Evolutionary conservation across 176 grass and related monocot species (phyloP), one percentile per base, ranked within the genome.

Genomic region (Chloris gayana): DNA sequence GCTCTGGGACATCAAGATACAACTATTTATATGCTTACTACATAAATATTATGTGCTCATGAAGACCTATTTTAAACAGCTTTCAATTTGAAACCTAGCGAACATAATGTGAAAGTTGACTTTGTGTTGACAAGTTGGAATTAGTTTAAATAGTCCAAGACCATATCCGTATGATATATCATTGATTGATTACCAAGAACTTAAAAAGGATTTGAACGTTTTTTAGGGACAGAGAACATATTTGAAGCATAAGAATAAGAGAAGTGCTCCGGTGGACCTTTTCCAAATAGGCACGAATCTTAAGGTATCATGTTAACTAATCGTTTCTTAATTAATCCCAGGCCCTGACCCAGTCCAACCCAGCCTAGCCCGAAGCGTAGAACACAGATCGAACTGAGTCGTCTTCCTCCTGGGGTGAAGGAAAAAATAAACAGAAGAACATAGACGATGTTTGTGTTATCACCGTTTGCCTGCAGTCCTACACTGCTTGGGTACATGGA

Each of bases 1-100:
- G 13, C 26, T 45, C 5, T 35, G 45, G 58, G 44, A 14, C 60
- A 54, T 21, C 30, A 42, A 17, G 71, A 45, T 39, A 14, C 10
- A 35, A 1, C 3, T 19, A 73, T 73, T 4, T 57, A 41, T 34
- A 49, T 73, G 18, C 6, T 51, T 64, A 63, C 9, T 82, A n/a
- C n/a, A 1, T 74, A 41, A 83, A 83, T 66, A 32, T 30, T 50
- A 73, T 21, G 30, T 35, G 38, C 5, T 74, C 64, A 10, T 22
- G 60, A 83, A 74, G 58, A 65, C 18, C 58, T 51, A 65, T 53
- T 14, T 74, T 15, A 42, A 26, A 21, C 33, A 66, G 3, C 65
- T 74, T 51, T 6, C 3, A 5, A 53, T 15, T 30, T 82, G 30
- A 64, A 50, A 15, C 41, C 64, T 50, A 27, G 14, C 47, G 18